Evolutionary conservation across 345 rosid species (phyloP), one percentile per base, ranked within the genome.

Genomic region (Populus deltoides): DNA sequence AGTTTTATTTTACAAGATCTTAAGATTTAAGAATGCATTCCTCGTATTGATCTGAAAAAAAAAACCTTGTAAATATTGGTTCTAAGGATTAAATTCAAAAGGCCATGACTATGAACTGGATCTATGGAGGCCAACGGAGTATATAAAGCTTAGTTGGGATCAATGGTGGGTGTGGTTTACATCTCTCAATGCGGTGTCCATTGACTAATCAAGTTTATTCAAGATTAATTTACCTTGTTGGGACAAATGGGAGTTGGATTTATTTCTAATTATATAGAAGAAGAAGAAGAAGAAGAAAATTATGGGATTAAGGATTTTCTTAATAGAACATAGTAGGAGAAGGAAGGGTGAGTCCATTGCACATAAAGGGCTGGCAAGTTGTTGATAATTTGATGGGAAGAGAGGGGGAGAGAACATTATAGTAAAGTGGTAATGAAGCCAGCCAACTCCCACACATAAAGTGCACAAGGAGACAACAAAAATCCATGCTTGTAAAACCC

Each of bases 331-430:
- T 47, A 39, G 35, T 35, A 4, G 7, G 33, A 43, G 5, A 33
- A 33, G 36, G 72, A 16, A 12, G 10, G 36, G 39, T 24, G 77
- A 68, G 59, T 41, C 66, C 15, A 51, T 67, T 7, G 9, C 78
- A 79, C 68, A 76, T 36, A 81, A 83, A 81, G 86, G 65, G 74
- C 22, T 24, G 66, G 86, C 86, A 76, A 86, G 76, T 75, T 61
- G 87, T 41, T 67, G 66, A 36, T 27, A 47, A 66, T 73, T 71
- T 27, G 24, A 65, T 5, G 17, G 43, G n/a, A 33, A 62, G 6
- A 38, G 1, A 41, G 25, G 45, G 2, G 8, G 1, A 15, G 45
- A 15, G 45, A 0, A 6, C 6, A 35, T 3, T 47, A 6, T 49
- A 22, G 59, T 3, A 27, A 27, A 24, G 74, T 5, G 31, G 29